A percentile compares a stretch with the other conserved stretches of the same genome.
These are phyloP conservation scores for Diaporthe nobilis DNA, from an alignment of 2,329 filamentous ascomycete species.

Conservation along the genomic window DNA sequence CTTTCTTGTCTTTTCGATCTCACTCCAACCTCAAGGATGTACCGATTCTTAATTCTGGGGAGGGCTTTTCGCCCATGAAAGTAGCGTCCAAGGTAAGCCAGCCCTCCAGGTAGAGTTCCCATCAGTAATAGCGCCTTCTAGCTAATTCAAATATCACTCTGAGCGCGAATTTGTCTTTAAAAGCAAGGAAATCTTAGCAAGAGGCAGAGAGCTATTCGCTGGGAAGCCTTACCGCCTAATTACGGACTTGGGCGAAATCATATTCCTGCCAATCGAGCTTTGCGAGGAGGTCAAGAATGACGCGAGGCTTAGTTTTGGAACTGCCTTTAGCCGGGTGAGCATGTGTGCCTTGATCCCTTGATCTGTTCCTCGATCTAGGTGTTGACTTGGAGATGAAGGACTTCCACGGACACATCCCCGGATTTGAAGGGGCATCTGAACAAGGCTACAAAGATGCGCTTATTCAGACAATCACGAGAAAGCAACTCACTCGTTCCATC, in stretches of 20 bases:
- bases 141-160: not conserved
- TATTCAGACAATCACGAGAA: slow-evolving; percentile 9
- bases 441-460: slow-evolving; percentile 5
- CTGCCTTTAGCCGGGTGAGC: not conserved
- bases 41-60: not conserved
- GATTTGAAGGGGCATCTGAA: not conserved
- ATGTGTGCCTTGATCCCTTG: too few species aligned
- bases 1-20: not conserved
- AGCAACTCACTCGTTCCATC: not conserved
- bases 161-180: not conserved
- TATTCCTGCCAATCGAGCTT: not conserved
- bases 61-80: not conserved
- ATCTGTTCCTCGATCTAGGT: not conserved
- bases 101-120: not conserved
- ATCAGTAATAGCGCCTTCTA: too few species aligned
- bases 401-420: not conserved
- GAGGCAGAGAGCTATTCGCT: not conserved
- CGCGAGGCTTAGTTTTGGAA: not conserved
- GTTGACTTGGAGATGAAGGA: not conserved
- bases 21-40: not conserved
- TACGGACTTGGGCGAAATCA: slow-evolving; percentile 1
- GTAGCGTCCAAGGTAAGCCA: slow-evolving; percentile 2
- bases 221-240: slow-evolving; percentile 7
- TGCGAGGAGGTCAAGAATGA: slow-evolving; percentile 8
- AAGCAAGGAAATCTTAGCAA: not conserved